Evolutionary conservation across 169 alveolate species (phyloP).

Genomic region (Eimeria maxima): DNA sequence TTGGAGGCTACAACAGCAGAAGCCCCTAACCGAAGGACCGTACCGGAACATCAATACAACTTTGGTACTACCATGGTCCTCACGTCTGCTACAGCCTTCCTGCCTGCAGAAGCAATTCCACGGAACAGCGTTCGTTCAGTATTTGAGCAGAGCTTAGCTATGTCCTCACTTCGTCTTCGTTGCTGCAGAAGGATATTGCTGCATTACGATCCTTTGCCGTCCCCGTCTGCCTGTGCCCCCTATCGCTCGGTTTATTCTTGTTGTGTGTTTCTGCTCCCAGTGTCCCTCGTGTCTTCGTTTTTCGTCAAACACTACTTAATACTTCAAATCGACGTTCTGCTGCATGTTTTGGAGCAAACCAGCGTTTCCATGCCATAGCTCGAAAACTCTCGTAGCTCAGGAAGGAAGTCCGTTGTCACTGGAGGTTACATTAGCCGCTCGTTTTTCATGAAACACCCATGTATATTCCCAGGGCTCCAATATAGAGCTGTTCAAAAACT

Average conservation of each 20-base stretch:
- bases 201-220: too few relatives aligned
- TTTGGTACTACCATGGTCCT: background rate
- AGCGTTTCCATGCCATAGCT: background rate
- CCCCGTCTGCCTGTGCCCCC: too few relatives aligned
- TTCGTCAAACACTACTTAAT: too few relatives aligned
- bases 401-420: background rate
- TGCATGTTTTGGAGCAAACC: background rate
- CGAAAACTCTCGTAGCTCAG: background rate
- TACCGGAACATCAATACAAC: background rate
- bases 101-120: background rate
- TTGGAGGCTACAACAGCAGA: background rate
- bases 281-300: too few relatives aligned
- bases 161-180: too few relatives aligned
- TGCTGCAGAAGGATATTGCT: too few relatives aligned
- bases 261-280: too few relatives aligned
- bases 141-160: background rate
- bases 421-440: background rate
- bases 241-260: too few relatives aligned
- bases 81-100: background rate
- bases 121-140: background rate
- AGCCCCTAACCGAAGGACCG: background rate
- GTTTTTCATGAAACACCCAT: background rate
- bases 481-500: background rate
- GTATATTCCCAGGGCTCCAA: background rate
- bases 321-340: too few relatives aligned